Percentiles rank a stretch among this genome's conserved stretches.
Evolutionary conservation across 2,329 filamentous ascomycete species (phyloP).

Genomic region (Fusarium austroafricanum): DNA sequence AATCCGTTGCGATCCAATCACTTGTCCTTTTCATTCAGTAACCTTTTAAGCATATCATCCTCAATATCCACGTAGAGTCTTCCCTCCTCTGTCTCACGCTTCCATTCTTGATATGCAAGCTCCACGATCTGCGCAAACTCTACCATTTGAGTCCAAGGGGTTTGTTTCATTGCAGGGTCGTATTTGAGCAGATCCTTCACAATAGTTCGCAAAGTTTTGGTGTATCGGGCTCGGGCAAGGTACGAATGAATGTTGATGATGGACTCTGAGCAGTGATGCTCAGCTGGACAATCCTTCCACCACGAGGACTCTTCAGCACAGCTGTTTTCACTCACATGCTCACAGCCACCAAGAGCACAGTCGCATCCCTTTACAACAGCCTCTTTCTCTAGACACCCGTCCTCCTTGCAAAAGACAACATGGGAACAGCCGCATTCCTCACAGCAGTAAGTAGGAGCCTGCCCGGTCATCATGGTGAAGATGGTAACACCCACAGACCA

Average conservation of each 20-base stretch:
- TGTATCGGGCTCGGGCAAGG: slow-evolving; percentile 45
- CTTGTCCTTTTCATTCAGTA: not conserved
- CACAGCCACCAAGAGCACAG: slow-evolving; percentile 42
- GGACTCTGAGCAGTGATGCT: slow-evolving; percentile 36
- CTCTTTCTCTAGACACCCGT: slow-evolving; percentile 45
- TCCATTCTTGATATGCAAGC: slow-evolving; percentile 47
- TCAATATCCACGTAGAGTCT: slow-evolving; percentile 49
- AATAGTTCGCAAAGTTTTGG: slow-evolving; percentile 39
- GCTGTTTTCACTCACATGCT: slow-evolving; percentile 9
- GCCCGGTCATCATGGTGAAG: slow-evolving; percentile 57
- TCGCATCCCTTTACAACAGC: slow-evolving; percentile 30
- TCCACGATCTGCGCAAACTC: slow-evolving; percentile 39
- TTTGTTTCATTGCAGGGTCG: slow-evolving; percentile 28
- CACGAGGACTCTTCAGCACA: slow-evolving; percentile 19
- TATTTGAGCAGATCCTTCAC: slow-evolving; percentile 44
- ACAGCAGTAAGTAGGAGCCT: slow-evolving; percentile 28
- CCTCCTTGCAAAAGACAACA: slow-evolving; percentile 46
- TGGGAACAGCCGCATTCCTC: slow-evolving; percentile 42
- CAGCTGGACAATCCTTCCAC: slow-evolving; percentile 29
- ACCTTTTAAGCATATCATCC: slow-evolving; percentile 37
- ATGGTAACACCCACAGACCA: slow-evolving; percentile 54
- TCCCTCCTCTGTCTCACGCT: slow-evolving; percentile 47
- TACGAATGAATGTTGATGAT: slow-evolving; percentile 49
- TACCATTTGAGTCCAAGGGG: not conserved
- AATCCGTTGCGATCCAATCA: no score